These are phyloP conservation scores for Fraxinus sp. DNA, from an alignment of 305 asterid species.

Conservation along the genomic window DNA sequence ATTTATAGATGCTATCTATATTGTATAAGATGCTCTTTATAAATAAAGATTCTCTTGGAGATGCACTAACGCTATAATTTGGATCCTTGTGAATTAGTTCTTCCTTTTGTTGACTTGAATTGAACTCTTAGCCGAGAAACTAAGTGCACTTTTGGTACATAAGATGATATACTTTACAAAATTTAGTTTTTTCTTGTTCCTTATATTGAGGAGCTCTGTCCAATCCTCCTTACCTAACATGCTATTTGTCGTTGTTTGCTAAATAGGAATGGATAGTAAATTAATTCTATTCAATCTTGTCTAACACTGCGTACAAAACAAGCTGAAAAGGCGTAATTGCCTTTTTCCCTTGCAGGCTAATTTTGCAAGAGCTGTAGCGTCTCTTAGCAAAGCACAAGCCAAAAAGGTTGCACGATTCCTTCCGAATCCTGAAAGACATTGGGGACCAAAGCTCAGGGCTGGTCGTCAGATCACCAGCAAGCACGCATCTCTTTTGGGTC, in stretches of 20 bases:
- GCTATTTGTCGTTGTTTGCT: background rate
- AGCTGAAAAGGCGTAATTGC: background rate
- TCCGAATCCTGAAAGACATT: conserved; percentile 87
- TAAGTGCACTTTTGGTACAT: background rate
- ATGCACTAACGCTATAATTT: background rate
- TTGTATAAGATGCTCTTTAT: background rate
- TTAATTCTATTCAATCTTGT: background rate
- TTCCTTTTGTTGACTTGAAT: background rate
- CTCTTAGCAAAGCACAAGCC: conserved; percentile 93
- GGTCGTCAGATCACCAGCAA: conserved; percentile 85
- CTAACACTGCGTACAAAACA: background rate
- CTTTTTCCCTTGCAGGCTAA: conserved; percentile 57
- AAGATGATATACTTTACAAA: background rate
- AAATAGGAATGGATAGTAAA: background rate
- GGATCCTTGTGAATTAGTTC: background rate
- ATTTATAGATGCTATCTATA: background rate
- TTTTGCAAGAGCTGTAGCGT: conserved; percentile 86
- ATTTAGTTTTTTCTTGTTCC: background rate
- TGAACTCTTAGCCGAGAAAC: background rate
- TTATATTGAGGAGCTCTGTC: background rate
- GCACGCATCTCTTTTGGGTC: conserved; percentile 81
- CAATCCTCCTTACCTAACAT: background rate
- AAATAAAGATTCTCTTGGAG: background rate
- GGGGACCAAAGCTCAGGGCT: conserved; percentile 99
- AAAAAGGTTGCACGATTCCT: conserved; percentile 91